Percentiles rank a stretch among this genome's conserved stretches.
Evolutionary conservation across 2,329 filamentous ascomycete species (phyloP).

Genomic region (Teratosphaeria epicoccoides): DNA sequence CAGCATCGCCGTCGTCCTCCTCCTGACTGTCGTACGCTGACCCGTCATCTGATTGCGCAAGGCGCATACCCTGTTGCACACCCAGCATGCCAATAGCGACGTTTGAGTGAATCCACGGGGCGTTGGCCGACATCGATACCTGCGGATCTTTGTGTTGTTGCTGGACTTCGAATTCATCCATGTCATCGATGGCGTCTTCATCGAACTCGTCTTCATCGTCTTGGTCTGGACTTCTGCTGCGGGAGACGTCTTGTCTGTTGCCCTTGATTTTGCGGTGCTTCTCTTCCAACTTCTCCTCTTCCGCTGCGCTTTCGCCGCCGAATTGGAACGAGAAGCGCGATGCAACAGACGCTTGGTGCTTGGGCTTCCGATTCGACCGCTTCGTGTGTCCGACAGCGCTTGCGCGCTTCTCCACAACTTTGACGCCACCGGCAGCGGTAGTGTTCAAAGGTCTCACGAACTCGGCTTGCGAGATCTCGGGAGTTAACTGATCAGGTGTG

Average conservation of each 20-base stretch:
- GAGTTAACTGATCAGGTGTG: constrained; percentile 12
- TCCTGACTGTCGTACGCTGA: constrained; percentile 36
- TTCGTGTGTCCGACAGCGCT: constrained; percentile 22
- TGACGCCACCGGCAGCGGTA: constrained; percentile 7
- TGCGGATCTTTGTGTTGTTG: constrained; percentile 3
- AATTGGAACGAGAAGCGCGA: constrained; percentile 77
- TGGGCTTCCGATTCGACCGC: constrained; percentile 20
- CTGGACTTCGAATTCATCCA: constrained; percentile 35
- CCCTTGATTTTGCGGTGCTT: constrained; percentile 38
- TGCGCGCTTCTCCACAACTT: constrained; percentile 21
- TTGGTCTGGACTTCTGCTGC: constrained; percentile 6
- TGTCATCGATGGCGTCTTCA: constrained; percentile 34
- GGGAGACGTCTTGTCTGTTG: neutral
- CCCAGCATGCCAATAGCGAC: neutral
- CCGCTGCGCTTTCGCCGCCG: constrained; percentile 52
- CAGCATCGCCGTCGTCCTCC: constrained; percentile 30
- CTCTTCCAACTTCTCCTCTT: constrained; percentile 62
- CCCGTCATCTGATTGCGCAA: constrained; percentile 36
- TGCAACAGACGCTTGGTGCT: constrained; percentile 52
- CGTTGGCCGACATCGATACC: neutral
- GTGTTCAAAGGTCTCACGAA: neutral
- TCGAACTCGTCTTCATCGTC: constrained; percentile 29
- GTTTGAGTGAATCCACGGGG: neutral
- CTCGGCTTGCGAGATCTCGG: constrained; percentile 11
- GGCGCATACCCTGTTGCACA: constrained; percentile 1